Conservation (phyloP, 2,329 filamentous ascomycete species). For the Xylariaceae sp. region DNA sequence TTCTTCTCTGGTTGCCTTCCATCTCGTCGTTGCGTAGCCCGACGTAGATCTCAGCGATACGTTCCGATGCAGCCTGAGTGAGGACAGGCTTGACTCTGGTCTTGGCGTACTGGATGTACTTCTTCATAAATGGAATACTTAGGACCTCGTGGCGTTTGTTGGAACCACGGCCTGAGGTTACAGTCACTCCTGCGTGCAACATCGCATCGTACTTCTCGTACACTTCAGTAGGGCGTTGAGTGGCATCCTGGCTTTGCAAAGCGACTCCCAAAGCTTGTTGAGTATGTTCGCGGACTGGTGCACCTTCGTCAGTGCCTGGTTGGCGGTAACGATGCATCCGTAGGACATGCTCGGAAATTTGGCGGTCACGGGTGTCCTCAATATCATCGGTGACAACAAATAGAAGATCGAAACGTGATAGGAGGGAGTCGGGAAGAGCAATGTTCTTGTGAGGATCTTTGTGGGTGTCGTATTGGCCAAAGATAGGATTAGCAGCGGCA, state of each 20-base stretch:
- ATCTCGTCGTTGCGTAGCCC: slow-evolving; percentile 94
- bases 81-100: slow-evolving; percentile 85
- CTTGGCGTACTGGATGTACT: slow-evolving; percentile 99
- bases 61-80: slow-evolving; percentile 87
- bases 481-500: slow-evolving; percentile 95
- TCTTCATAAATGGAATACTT: slow-evolving; percentile 98
- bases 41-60: slow-evolving; percentile 89
- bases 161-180: slow-evolving; percentile 72
- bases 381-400: slow-evolving; percentile 99
- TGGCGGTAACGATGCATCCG: slow-evolving; percentile 97
- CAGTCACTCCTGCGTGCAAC: slow-evolving; percentile 87
- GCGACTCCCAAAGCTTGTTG: slow-evolving; percentile 87
- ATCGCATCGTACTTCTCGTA: slow-evolving; percentile 97
- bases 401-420: slow-evolving; percentile 97
- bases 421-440: slow-evolving; percentile 89
- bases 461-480: slow-evolving; percentile 96
- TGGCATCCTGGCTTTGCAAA: slow-evolving; percentile 72
- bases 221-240: slow-evolving; percentile 79
- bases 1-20: slow-evolving; percentile 89
- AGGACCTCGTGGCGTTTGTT: slow-evolving; percentile 83
- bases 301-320: slow-evolving; percentile 89
- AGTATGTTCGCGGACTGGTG: slow-evolving; percentile 86
- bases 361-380: slow-evolving; percentile 86
- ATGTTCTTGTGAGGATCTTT: slow-evolving; percentile 99
- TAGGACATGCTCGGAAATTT: slow-evolving; percentile 93